Conservation (phyloP, 192 early-diverging fungal genomes). For the Coemansia sp. region DNA sequence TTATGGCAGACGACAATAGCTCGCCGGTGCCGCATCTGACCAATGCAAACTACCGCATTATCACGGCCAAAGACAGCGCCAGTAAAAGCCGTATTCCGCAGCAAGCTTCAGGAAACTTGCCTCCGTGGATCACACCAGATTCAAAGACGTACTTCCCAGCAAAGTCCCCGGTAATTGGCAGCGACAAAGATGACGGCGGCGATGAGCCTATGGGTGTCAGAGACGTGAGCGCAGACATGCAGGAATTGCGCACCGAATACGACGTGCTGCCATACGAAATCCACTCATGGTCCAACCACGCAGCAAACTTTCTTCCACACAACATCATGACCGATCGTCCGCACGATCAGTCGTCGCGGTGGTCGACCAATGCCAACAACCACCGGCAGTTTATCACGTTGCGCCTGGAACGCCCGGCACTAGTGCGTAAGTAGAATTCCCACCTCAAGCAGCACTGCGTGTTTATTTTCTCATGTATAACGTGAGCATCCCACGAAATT, state of each 20-base stretch:
- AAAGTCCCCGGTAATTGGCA: slow-evolving; percentile 23
- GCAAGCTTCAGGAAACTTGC: slow-evolving; percentile 9
- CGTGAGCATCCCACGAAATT: too few species aligned
- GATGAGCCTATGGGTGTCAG: background rate
- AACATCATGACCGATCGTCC: slow-evolving; percentile 83
- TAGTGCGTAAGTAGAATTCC: slow-evolving; percentile 67
- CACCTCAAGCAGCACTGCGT: too few species aligned
- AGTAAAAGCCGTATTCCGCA: background rate
- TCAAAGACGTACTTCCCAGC: slow-evolving; percentile 35
- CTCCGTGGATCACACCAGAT: slow-evolving; percentile 25
- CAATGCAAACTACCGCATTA: slow-evolving; percentile 51
- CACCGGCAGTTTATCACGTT: slow-evolving; percentile 91
- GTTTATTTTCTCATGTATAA: too few species aligned
- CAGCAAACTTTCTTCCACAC: slow-evolving; percentile 79
- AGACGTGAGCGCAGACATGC: slow-evolving; percentile 7
- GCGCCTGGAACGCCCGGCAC: slow-evolving; percentile 76
- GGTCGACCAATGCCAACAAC: slow-evolving; percentile 84
- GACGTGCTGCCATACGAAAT: slow-evolving; percentile 61
- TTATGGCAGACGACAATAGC: slow-evolving; percentile 1
- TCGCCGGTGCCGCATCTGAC: slow-evolving; percentile 40
- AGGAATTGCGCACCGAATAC: slow-evolving; percentile 45
- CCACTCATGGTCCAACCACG: slow-evolving; percentile 76
- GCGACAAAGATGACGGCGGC: background rate
- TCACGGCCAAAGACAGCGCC: slow-evolving; percentile 11
- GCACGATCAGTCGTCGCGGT: slow-evolving; percentile 84